Evolutionary conservation across 2,329 filamentous ascomycete species (phyloP).

Genomic region (Trichoderma citrinoviride): DNA sequence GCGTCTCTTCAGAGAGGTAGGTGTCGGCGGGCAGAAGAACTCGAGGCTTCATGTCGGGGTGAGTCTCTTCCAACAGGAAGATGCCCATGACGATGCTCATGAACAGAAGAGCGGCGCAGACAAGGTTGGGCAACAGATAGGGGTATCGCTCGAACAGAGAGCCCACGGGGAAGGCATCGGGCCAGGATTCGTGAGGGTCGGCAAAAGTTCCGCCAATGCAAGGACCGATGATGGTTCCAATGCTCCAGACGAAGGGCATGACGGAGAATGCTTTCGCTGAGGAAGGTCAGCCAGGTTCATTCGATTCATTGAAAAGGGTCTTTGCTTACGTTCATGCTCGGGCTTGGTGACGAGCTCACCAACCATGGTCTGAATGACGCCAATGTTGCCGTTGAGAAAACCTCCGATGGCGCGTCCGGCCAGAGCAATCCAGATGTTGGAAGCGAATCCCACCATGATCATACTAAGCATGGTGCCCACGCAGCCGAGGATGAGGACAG

Average conservation of each 20-base stretch:
- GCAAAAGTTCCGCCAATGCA: conserved; percentile 86
- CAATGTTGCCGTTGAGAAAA: conserved; percentile 86
- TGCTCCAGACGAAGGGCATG: conserved; percentile 92
- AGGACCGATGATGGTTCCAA: conserved; percentile 85
- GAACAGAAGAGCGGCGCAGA: conserved; percentile 74
- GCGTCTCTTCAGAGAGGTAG: conserved; percentile 64
- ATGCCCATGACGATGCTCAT: conserved; percentile 79
- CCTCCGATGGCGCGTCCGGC: conserved; percentile 74
- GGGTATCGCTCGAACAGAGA: conserved; percentile 76
- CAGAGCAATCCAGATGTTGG: conserved; percentile 81
- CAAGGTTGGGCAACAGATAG: conserved; percentile 83
- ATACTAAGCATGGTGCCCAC: conserved; percentile 79
- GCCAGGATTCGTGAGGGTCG: conserved; percentile 72
- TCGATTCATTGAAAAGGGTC: conserved; percentile 18
- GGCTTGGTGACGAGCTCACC: conserved; percentile 80
- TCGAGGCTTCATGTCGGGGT: conserved; percentile 72
- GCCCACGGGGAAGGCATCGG: conserved; percentile 62
- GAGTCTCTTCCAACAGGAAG: conserved; percentile 81
- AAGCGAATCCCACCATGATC: conserved; percentile 76
- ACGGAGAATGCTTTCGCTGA: conserved; percentile 79
- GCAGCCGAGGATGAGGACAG: conserved; percentile 77
- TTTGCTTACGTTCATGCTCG: conserved; percentile 74
- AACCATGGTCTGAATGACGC: conserved; percentile 90
- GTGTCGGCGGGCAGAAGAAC: conserved; percentile 46
- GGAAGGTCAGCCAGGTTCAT: conserved; percentile 11